Evolutionary conservation across 2,329 filamentous ascomycete species (phyloP), one percentile per base, ranked within the genome.

Genomic region (Botrytis sinoallii): DNA sequence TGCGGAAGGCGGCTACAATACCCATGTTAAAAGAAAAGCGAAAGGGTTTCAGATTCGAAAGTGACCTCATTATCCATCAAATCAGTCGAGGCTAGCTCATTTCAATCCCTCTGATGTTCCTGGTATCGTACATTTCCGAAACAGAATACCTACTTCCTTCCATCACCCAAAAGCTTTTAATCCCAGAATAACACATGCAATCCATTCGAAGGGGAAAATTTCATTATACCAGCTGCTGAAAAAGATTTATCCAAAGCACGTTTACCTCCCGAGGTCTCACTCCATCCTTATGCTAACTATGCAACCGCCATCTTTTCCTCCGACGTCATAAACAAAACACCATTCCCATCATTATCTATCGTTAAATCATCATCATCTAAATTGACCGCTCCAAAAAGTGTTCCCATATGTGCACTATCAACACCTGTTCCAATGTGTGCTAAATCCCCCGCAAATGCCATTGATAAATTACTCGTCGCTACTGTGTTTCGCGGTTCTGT

Each of bases 281-380:
- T 59, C 70, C 57, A 60, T 60, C 40, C 40, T 42, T 38, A 10
- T 44, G 60, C 38, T 40, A 42, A 35, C 59, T 57, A 68, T 68
- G n/a, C 61, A 72, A 55, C 29, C 32, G 67, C 22, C 20, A 74
- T 67, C 32, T 72, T 68, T 57, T 72, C 64, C 40, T 72, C 70
- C 70, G 48, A 25, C 14, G 46, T 55, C 46, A 67, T 67, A 72
- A 67, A 67, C 22, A 72, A 72, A 59, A 57, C 70, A 67, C 59
- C 66, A 64, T 40, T 44, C 29, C 46, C 60, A 48, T 72, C 71
- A 52, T 72, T 66, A 66, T 72, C 74, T 75, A 77, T 79, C 77
- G 76, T 80, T 63, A 80, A 79, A 69, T 78, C 77, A 72, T 77
- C 77, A 75, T 79, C 77, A 74, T 68, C 65, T 55, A 79, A 67